Conservation (phyloP, 805 yeast genomes). For the Saturnispora halmiae region DNA sequence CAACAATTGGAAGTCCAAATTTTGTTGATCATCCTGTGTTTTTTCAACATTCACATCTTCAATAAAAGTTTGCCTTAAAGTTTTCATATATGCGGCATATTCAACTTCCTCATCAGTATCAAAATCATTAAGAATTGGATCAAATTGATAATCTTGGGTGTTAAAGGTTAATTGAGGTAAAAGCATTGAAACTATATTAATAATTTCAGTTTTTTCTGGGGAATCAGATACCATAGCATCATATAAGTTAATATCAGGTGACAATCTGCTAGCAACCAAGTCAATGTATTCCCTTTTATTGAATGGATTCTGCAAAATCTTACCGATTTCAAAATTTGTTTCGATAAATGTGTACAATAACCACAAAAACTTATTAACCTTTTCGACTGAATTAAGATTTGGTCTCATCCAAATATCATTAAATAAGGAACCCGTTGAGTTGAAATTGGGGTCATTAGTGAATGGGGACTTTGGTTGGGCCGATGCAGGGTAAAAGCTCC, state of each 20-base stretch:
- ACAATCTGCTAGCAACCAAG: neutral
- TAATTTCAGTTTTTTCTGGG: conserved; percentile 16
- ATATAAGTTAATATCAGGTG: conserved; percentile 3
- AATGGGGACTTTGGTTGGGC: conserved; percentile 10
- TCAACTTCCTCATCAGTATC: conserved; percentile 42
- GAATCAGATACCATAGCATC: conserved; percentile 9
- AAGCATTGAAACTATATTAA: conserved; percentile 19
- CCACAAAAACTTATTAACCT: conserved; percentile 77
- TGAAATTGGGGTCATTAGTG: neutral
- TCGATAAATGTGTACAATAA: conserved; percentile 71
- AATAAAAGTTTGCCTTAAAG: conserved; percentile 30
- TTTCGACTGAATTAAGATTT: conserved; percentile 48
- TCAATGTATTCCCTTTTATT: conserved; percentile 13
- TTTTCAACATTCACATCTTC: neutral
- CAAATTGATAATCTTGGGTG: neutral
- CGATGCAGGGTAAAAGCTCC: conserved; percentile 21
- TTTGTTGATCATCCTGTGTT: neutral
- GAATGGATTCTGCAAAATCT: conserved; percentile 29
- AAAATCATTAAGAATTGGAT: conserved; percentile 28
- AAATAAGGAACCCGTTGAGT: conserved; percentile 37
- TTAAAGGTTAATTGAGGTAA: conserved; percentile 17
- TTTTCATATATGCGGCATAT: conserved; percentile 41
- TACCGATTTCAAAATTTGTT: conserved; percentile 49
- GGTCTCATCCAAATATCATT: conserved; percentile 67
- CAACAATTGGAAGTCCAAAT: too few relatives aligned